Evolutionary conservation across 768 basidiomycete species (phyloP), one percentile per base, ranked within the genome.

Genomic region (Suillus subaureus): DNA sequence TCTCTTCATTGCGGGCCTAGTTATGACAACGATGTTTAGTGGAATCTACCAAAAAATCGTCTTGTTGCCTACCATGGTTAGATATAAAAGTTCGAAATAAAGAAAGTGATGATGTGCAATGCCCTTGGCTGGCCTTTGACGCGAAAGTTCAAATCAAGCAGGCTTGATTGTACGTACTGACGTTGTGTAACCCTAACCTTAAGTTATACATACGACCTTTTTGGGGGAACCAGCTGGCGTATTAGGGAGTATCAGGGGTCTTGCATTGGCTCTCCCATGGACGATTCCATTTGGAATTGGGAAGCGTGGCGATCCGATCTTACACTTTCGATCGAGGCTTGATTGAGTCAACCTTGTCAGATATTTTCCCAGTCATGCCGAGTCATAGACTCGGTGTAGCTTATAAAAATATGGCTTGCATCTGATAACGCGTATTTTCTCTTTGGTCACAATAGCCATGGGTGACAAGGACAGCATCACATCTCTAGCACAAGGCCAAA

Each of bases 1-100:
- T 99, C 79, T 98, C 97, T 77, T 96, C 93, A 90, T 99, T 98
- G 78, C 96, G 91, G 67, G 96, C 96, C 96, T 94, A 69, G 3
- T 57, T 26, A 4, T 26, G 16, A 58, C 35, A 18, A 40, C 1
- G 23, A 12, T 6, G 39, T 26, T 60, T 12, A 40, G 39, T 28
- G 18, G 9, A 3, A 40, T 26, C 8, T 28, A 21, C 6, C 6
- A 13, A 40, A 6, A 6, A 42, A 13, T 60, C 5, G 18, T 40
- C 16, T 18, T 28, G 18, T 16, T 40, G 18, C 57, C 9, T 28
- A 60, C 57, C 57, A 40, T 60, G 16, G 6, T 40, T 60, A 40
- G 7, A 8, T 51, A 51, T 51, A 18, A 39, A 18, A 39, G n/a
- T 56, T 11, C 33, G 15, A 35, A 23, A 13, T 26, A n/a, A 54